Evolutionary conservation across 805 yeast genomes (phyloP), one percentile per base, ranked within the genome.

Genomic region (Cyberlindnera euphorbiae): DNA sequence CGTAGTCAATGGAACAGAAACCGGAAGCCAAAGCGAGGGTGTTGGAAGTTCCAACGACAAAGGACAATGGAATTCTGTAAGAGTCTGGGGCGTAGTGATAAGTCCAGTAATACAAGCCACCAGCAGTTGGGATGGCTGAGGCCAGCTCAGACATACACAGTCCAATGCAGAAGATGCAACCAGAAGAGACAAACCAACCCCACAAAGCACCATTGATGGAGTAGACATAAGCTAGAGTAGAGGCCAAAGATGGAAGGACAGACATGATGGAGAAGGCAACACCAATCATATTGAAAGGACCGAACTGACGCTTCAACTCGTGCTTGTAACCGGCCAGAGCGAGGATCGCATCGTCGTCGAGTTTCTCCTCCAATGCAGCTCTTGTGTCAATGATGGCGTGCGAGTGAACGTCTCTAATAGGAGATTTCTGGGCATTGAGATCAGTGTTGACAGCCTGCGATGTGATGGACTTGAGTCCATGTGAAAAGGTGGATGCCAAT

Each of bases 181-280:
- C 40, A 5, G 77, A 69, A 22, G 84, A 69, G 12, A 76, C 49
- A 31, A 77, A 57, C 89, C 90, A 82, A 32, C 85, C 82, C 89
- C 89, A 82, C 3, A 79, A 64, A 0, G 81, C 76, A 22, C 48
- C 45, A 23, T 41, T 44, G 29, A 44, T 36, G 16, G 71, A 58
- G 11, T 81, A 61, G 14, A 80, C 80, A 31, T 66, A 64, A 8
- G 47, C 63, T 15, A 79, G 45, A 14, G 71, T 67, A 2, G 82
- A 71, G 0, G 84, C 73, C 36, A 78, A 72, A n/a, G 79, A 71
- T 8, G 60, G 60, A 22, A 80, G 60, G 28, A 80, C 58, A 12
- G 84, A 79, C 85, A 80, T 79, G 48, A 80, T 77, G 24, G 77
- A 69, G 55, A 77, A 80, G 1, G 87, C 83, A 38, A 81, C 75